These are phyloP conservation scores for Salvia hispanica DNA, from an alignment of 257 asterid species.

Conservation along the genomic window DNA sequence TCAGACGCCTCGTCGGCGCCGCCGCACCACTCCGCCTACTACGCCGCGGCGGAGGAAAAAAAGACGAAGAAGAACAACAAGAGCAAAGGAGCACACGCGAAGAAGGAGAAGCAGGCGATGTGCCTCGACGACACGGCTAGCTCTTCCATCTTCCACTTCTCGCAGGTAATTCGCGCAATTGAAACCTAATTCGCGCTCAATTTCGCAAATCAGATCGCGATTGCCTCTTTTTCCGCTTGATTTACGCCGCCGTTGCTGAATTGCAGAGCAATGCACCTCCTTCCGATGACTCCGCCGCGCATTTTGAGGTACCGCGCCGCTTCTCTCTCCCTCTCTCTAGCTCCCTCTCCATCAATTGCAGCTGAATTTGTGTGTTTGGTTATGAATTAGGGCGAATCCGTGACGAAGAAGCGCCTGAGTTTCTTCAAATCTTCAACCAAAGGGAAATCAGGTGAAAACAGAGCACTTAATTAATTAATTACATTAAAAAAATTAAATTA, in stretches of 20 bases:
- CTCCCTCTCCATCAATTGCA: neutral
- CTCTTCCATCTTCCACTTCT: constrained; percentile 57
- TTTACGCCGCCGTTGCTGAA: neutral
- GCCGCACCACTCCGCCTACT: constrained; percentile 38
- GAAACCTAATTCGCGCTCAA: neutral
- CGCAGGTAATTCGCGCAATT: constrained; percentile 42
- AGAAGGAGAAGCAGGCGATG: constrained; percentile 32
- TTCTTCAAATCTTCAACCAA: constrained; percentile 55
- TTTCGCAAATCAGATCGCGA: neutral
- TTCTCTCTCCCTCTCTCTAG: neutral
- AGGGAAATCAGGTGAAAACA: constrained; percentile 47
- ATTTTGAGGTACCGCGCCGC: constrained; percentile 45
- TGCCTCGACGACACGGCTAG: constrained; percentile 95
- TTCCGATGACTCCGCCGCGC: constrained; percentile 42
- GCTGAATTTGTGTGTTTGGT: neutral
- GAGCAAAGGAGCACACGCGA: constrained; percentile 32
- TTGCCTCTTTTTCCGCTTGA: neutral
- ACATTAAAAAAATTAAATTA: no score
- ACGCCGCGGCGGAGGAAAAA: no score
- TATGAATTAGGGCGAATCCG: constrained; percentile 57
- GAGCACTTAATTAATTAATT: no score
- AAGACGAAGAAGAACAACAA: constrained; percentile 11
- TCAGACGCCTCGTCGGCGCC: constrained; percentile 97
- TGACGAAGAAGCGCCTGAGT: constrained; percentile 53
- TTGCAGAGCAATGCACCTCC: constrained; percentile 55